Evolutionary conservation across 768 basidiomycete genomes (phyloP).

Genomic region (Gyrodon lividus): DNA sequence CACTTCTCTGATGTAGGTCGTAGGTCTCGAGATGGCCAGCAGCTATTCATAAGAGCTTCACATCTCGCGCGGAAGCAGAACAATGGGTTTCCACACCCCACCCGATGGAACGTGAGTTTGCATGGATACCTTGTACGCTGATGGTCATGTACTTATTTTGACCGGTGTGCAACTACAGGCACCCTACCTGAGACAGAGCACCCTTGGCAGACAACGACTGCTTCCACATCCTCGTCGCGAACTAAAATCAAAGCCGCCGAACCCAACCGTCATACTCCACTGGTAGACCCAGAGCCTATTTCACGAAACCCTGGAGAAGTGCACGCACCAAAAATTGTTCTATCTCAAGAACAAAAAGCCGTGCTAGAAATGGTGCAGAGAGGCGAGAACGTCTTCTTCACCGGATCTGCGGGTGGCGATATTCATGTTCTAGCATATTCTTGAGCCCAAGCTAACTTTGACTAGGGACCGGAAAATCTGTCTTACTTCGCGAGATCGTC

Average conservation of each 20-base stretch:
- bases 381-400: slow-evolving; percentile 77
- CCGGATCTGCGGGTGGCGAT: slow-evolving; percentile 68
- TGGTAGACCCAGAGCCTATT: neutral
- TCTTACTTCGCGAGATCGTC: slow-evolving; percentile 77
- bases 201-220: neutral
- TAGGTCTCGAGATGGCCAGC: slow-evolving; percentile 55
- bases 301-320: neutral
- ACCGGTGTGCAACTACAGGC: slow-evolving; percentile 8
- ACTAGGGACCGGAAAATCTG: slow-evolving; percentile 79
- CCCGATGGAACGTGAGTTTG: slow-evolving; percentile 18
- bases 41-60: slow-evolving; percentile 54
- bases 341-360: slow-evolving; percentile 53
- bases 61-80: slow-evolving; percentile 43
- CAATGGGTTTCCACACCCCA: slow-evolving; percentile 40
- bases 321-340: slow-evolving; percentile 23
- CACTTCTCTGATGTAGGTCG: neutral
- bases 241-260: neutral
- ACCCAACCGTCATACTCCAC: neutral
- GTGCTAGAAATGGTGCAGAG: slow-evolving; percentile 54
- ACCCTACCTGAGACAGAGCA: neutral
- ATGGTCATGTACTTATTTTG: neutral
- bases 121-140: neutral
- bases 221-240: neutral
- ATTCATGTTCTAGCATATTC: neutral
- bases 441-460: slow-evolving; percentile 2